Evolutionary conservation across 371 early-diverging fungal species (phyloP), one percentile per base, ranked within the genome.

Genomic region (Mycotypha africana): DNA sequence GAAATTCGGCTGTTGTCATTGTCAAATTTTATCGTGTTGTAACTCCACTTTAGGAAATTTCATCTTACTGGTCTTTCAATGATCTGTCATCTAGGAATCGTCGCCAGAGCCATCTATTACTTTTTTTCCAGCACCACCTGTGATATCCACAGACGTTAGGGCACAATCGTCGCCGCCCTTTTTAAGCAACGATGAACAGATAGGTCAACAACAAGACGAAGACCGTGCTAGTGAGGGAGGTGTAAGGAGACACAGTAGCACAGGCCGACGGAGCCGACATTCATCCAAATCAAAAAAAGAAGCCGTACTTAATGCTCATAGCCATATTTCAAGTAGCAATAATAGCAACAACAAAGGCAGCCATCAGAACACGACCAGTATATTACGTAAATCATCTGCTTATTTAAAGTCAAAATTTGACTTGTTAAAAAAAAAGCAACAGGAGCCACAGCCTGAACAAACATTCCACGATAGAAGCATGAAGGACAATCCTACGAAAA

Each of bases 371-470:
- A 28, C 5, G 28, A 28, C 5, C 28, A 28, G 11, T 28, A 28
- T 28, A 28, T 51, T 73, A 16, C 58, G 70, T 2, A 53, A 67
- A 42, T 69, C 69, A 1, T 69, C 70, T 28, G 74, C 74, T 0
- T 73, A 59, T 26, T 42, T 73, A 14, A 64, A 56, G 23, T 56
- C 65, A 30, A 73, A 73, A 45, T 52, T 73, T 19, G 65, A 69
- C 28, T 46, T 49, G 24, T 36, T 66, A 4, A 56, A 46, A 41
- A 53, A 51, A 28, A 45, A 33, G 11, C 17, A 50, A 53, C 11
- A 46, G 49, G 23, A 56, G 45, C n/a, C 33, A 45, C 34, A 42
- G 55, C 38, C n/a, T n/a, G n/a, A n/a, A n/a, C n/a, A n/a, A 39
- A 23, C 31, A 31, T 36, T 4, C 21, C 19, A 21, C 26, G 36